phyloP scores from a whole-genome alignment of 106 monocot species.

The Alisma plantagoaquatica region DNA sequence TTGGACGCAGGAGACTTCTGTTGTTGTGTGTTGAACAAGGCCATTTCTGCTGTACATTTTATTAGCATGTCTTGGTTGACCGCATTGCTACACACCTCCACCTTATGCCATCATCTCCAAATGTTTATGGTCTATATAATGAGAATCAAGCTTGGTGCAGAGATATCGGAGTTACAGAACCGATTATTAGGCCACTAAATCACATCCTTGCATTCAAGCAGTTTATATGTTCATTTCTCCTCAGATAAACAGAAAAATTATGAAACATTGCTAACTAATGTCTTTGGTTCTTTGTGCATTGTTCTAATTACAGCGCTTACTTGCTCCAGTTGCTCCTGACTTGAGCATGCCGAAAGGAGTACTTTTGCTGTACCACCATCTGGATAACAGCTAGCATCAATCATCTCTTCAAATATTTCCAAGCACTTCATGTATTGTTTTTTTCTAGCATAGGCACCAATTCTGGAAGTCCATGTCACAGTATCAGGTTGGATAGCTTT shows the following conservation, averaged over 20 bases:
- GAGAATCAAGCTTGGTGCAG: no score
- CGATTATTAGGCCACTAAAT: no score
- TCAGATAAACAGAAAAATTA: neutral
- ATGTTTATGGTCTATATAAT: no score
- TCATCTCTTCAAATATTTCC: slow-evolving; percentile 84
- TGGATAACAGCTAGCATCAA: slow-evolving; percentile 72
- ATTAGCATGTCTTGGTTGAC: no score
- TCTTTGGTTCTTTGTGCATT: slow-evolving; percentile 67
- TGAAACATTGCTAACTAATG: slow-evolving; percentile 12
- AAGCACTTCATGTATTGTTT: slow-evolving; percentile 65
- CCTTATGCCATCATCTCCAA: no score
- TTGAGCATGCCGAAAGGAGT: slow-evolving; percentile 58
- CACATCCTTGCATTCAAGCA: no score
- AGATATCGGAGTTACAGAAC: no score
- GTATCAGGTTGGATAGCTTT: slow-evolving; percentile 52
- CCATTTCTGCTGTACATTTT: no score
- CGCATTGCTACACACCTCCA: no score
- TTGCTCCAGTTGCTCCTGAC: slow-evolving; percentile 56
- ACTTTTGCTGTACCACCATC: slow-evolving; percentile 87
- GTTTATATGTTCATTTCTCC: no score
- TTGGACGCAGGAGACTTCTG: no score
- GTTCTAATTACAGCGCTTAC: slow-evolving; percentile 56
- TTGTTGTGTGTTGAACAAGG: no score
- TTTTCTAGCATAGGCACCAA: slow-evolving; percentile 68
- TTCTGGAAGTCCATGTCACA: slow-evolving; percentile 77